Base-by-base conservation (phyloP, 2,329 filamentous ascomycete genomes). In the Onygenales sp. region DNA sequence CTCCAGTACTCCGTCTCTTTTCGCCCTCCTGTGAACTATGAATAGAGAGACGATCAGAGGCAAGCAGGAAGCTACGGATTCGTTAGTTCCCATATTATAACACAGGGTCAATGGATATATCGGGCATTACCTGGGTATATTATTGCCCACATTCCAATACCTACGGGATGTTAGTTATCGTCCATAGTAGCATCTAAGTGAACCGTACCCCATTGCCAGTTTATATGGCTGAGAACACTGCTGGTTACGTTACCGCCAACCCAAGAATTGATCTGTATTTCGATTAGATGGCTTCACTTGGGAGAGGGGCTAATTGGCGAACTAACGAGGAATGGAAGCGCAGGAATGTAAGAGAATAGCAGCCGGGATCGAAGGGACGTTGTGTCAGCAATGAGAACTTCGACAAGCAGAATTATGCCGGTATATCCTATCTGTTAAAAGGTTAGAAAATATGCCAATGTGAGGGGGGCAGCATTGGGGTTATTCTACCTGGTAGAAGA, bases 311-410 rank as follows among this genome's bases (percentile, higher is more conserved):
- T 10, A 27, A 27, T 31, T n/a, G 7, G 48, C 42, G 31, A 43
- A 50, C 67, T 60, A 57, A 73, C 71, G 44, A 84, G 62, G 60
- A 82, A 83, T 0, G 81, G 81, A 2, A 76, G 63, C 0, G 78
- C 78, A 0, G 81, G 81, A n/a, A 85, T 69, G 61, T 83, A 86
- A 47, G 79, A 83, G 71, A 84, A 85, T 59, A 86, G 71, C 7
- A 86, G 71, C 61, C 83, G 81, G 9, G 80, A 74, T 11, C 81
- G 77, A 6, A 81, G 78, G 1, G 83, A 85, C 2, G 82, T 84
- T 31, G 82, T 74, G 59, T 86, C 83, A 44, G 76, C 82, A 45
- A 86, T 72, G 55, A 86, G 76, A 60, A 86, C 79, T 65, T 86
- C 81, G 21, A 85, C 73, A 1, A 86, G 72, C 10, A 86, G 69